Evolutionary conservation across 2,329 filamentous ascomycete species (phyloP), one percentile per base, ranked within the genome.

Genomic region (Diplocarpon mali): DNA sequence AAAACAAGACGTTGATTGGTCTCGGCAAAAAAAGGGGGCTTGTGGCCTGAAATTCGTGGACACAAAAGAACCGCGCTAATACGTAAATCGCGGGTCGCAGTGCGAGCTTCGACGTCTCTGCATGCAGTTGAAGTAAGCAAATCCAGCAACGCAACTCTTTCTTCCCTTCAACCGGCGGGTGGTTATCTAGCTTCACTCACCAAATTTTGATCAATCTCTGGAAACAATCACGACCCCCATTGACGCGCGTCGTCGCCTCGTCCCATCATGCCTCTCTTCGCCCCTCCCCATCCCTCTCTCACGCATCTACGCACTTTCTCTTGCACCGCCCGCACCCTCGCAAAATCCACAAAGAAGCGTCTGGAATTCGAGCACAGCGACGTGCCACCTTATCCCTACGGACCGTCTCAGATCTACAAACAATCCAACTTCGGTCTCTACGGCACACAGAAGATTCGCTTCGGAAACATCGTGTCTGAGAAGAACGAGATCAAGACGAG

Each of bases 361-460:
- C 59, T 65, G 24, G 50, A 52, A 24, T 47, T 46, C 34, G 58
- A 62, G 42, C 60, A 62, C 40, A 55, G 44, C 24, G 49, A 40
- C 61, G 46, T 67, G 63, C 79, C 79, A 10, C 67, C 70, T 2
- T 92, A 92, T 64, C 85, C 85, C 1, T 81, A 85, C 65, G 84
- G 84, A 39, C 73, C 75, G 43, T 75, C 80, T 45, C 69, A 63
- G 51, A 68, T 80, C 53, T 92, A 85, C 73, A 89, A 90, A 67
- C 85, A 92, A 65, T 80, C 81, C 55, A 85, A 88, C 69, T 71
- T 68, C 47, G 83, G 83, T 37, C 77, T 88, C 8, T 87, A 85
- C 67, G 85, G 81, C 55, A 66, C 66, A 34, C 69, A 77, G 52
- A 77, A 77, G 58, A 83, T 89, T 61, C 83, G 79, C 40, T 87